Percentiles rank a stretch among this genome's conserved stretches.
phyloP scores from a whole-genome alignment of 768 basidiomycete species.

The Leccinellum albellum region DNA sequence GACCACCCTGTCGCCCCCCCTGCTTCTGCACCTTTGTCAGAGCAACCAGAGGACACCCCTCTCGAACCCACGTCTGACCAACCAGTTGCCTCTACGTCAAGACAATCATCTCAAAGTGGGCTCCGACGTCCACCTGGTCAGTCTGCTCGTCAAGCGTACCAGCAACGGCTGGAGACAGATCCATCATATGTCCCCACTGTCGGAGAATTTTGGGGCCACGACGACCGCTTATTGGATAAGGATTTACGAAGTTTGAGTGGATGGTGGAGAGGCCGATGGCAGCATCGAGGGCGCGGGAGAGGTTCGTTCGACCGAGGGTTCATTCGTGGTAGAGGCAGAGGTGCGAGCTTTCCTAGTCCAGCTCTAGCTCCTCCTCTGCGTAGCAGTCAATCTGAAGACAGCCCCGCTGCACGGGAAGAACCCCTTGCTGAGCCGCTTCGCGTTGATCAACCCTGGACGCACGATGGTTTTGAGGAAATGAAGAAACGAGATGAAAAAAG shows the following conservation, averaged over 20 bases:
- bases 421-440: constrained; percentile 42
- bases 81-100: constrained; percentile 40
- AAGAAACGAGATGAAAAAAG: constrained; percentile 66
- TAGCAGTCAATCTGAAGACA: constrained; percentile 19
- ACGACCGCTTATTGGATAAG: constrained; percentile 84
- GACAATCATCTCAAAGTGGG: constrained; percentile 22
- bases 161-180: constrained; percentile 75
- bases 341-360: constrained; percentile 34
- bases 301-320: constrained; percentile 42
- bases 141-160: constrained; percentile 81
- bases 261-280: constrained; percentile 84
- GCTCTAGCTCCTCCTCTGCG: constrained; percentile 10
- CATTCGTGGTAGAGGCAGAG: constrained; percentile 57
- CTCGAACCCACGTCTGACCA: constrained; percentile 26
- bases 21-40: constrained; percentile 8
- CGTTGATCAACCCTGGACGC: constrained; percentile 72
- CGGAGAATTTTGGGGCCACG: constrained; percentile 93
- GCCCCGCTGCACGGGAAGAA: constrained; percentile 15
- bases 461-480: constrained; percentile 89
- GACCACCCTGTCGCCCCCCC: constrained; percentile 19
- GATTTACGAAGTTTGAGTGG: constrained; percentile 76
- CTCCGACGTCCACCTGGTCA: constrained; percentile 45
- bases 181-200: constrained; percentile 88
- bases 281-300: constrained; percentile 62
- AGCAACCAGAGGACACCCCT: constrained; percentile 14